Evolutionary conservation across 768 basidiomycete genomes (phyloP).

Genomic region (Kwoniella mangroviensis): DNA sequence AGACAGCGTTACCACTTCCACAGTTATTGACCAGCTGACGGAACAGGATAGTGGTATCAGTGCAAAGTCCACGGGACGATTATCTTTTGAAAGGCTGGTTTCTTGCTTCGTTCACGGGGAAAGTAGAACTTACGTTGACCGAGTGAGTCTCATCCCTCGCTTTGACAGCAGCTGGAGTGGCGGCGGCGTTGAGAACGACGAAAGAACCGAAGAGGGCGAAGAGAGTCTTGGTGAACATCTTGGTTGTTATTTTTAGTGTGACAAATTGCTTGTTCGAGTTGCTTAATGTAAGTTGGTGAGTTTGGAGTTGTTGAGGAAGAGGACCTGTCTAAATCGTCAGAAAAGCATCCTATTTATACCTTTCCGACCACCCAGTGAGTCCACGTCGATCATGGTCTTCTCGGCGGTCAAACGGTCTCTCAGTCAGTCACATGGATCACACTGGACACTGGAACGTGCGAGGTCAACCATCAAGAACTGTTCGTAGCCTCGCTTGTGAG

Average conservation of each 20-base stretch:
- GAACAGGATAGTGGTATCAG: not conserved
- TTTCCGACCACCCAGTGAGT: not conserved
- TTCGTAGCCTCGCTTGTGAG: not conserved
- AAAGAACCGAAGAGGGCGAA: not conserved
- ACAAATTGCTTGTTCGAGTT: not conserved
- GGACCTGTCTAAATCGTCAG: not conserved
- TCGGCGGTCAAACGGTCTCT: not conserved
- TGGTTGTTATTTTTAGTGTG: not conserved
- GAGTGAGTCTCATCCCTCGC: slow-evolving; percentile 12
- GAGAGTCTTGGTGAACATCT: slow-evolving; percentile 13
- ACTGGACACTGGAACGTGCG: not conserved
- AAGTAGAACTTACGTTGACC: slow-evolving; percentile 10
- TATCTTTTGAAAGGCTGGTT: too few species aligned
- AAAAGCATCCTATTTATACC: not conserved
- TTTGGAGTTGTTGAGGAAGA: not conserved
- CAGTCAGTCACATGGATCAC: not conserved
- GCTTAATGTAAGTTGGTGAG: not conserved
- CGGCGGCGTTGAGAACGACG: not conserved
- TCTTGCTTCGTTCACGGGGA: too few species aligned
- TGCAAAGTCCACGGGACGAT: too few species aligned
- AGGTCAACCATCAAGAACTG: not conserved
- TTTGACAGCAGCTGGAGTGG: not conserved
- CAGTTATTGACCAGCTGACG: slow-evolving; percentile 35
- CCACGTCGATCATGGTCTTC: not conserved
- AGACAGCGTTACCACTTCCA: slow-evolving; percentile 28